A percentile compares a stretch with the other conserved stretches of the same genome.
phyloP scores from a whole-genome alignment of 306 rosid species.

The Malus asiatica region DNA sequence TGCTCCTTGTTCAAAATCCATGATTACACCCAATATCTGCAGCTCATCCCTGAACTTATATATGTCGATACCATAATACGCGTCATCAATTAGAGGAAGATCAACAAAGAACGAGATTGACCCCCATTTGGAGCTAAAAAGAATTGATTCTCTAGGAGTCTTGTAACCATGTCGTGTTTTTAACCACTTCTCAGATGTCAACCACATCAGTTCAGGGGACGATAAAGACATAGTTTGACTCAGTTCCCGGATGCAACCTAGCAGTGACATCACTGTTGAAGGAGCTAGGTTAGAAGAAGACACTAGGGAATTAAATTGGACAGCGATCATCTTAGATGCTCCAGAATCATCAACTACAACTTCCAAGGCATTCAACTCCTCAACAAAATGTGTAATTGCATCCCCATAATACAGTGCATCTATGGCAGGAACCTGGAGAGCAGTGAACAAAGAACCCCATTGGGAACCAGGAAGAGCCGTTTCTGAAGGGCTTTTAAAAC shows the following conservation, averaged over 20 bases:
- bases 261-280: constrained; percentile 2
- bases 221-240: background rate
- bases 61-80: background rate
- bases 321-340: background rate
- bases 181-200: constrained; percentile 14
- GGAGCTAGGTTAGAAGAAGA: background rate
- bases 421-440: constrained; percentile 13
- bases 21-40: constrained; percentile 16
- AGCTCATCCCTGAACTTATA: constrained; percentile 14
- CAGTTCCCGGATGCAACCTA: constrained; percentile 2
- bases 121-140: constrained; percentile 15
- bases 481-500: constrained; percentile 15
- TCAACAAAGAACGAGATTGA: constrained; percentile 1
- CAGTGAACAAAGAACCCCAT: constrained; percentile 7
- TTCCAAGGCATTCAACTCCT: constrained; percentile 8
- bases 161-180: constrained; percentile 21
- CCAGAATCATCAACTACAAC: no score
- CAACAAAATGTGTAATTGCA: background rate
- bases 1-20: constrained; percentile 12
- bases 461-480: background rate
- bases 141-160: constrained; percentile 4
- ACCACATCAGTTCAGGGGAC: background rate
- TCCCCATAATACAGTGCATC: constrained; percentile 10
- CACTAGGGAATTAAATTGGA: background rate
- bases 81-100: constrained; percentile 22